Conservation (phyloP, 179 eudicot genomes). For the Camellia oleifera region DNA sequence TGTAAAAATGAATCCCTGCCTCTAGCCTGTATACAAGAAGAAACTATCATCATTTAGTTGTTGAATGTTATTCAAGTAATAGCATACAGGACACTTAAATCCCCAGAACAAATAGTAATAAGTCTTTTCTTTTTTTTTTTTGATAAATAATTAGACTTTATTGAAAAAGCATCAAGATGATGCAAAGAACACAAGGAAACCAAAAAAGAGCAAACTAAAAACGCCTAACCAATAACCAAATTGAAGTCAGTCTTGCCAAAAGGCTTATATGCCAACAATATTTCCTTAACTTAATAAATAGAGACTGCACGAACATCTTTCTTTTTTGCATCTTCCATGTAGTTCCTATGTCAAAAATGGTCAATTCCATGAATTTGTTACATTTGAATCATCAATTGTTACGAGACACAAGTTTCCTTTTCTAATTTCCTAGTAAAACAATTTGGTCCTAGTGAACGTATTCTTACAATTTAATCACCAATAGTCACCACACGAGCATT, state of each 20-base stretch:
- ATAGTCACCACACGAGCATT: slow-evolving; percentile 83
- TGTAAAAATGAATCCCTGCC: slow-evolving; percentile 49
- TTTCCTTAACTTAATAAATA: neutral
- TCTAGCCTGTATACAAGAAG: slow-evolving; percentile 40
- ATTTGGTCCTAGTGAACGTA: neutral
- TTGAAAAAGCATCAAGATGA: too few species aligned
- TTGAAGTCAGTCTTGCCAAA: neutral
- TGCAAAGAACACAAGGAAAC: too few species aligned
- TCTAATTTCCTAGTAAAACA: neutral
- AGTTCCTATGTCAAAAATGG: neutral
- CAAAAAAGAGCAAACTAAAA: too few species aligned
- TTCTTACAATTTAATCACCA: slow-evolving; percentile 52
- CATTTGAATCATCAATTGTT: neutral
- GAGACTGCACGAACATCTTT: neutral
- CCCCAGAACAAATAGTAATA: neutral
- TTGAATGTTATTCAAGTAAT: neutral
- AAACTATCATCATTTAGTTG: slow-evolving; percentile 2
- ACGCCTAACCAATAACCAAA: neutral
- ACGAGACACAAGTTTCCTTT: neutral
- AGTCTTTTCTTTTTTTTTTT: neutral
- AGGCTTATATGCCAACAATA: neutral
- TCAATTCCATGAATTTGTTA: neutral
- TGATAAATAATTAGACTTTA: too few species aligned
- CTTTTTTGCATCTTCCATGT: neutral
- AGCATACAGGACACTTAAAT: neutral